Conservation (phyloP, 169 alveolate species). For the Perkinsus marinus region DNA sequence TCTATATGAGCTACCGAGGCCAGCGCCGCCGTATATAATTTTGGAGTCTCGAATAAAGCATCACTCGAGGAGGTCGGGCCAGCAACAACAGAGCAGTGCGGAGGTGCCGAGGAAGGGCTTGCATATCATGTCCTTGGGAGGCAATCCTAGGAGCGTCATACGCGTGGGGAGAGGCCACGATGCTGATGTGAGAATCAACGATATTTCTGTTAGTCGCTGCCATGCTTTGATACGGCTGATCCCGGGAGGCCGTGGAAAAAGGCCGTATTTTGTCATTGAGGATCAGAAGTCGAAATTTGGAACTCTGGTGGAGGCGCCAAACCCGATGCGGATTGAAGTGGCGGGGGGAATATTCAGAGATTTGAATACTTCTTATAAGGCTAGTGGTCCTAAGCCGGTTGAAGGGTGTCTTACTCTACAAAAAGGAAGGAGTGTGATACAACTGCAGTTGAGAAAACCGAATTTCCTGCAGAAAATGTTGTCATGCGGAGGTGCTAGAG, state of each 20-base stretch:
- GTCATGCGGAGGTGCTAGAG: neutral
- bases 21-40: constrained; percentile 50
- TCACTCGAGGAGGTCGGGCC: neutral
- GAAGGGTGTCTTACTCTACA: neutral
- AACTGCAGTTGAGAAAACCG: neutral
- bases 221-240: constrained; percentile 62
- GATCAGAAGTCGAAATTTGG: constrained; percentile 84
- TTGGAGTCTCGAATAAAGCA: constrained; percentile 43
- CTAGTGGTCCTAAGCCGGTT: neutral
- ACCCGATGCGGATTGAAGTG: neutral
- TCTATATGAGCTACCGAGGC: constrained; percentile 56
- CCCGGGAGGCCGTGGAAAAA: constrained; percentile 40
- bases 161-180: constrained; percentile 78
- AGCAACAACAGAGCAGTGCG: neutral
- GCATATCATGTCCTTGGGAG: constrained; percentile 41
- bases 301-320: constrained; percentile 46
- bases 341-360: neutral
- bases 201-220: constrained; percentile 76
- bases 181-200: constrained; percentile 73
- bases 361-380: neutral
- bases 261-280: constrained; percentile 49
- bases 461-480: neutral
- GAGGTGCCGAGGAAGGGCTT: constrained; percentile 24
- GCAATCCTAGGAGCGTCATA: constrained; percentile 15
- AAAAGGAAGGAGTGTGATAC: neutral